Conservation (phyloP, 75 land plant genomes). For the Pseudotsuga menziesii region DNA sequence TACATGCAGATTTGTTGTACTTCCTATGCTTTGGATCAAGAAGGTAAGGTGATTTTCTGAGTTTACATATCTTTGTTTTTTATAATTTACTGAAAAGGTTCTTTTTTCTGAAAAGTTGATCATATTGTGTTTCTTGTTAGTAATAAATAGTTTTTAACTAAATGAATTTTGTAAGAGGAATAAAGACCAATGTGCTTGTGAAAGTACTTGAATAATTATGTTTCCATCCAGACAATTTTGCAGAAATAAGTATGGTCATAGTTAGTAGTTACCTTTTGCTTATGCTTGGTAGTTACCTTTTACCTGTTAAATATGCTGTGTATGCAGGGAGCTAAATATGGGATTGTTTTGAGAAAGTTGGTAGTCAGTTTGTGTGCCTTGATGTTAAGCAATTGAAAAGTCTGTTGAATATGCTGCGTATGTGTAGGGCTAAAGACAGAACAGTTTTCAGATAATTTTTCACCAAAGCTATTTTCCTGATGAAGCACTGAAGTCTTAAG, state of each 20-base stretch:
- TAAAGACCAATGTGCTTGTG: too few species aligned
- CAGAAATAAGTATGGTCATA: not conserved
- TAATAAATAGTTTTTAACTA: not conserved
- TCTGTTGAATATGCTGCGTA: not conserved
- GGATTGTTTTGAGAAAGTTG: too few species aligned
- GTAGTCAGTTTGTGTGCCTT: too few species aligned
- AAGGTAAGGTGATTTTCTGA: conserved; percentile 45
- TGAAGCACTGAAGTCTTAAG: too few species aligned
- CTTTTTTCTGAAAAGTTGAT: too few species aligned
- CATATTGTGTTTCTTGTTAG: not conserved
- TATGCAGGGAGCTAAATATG: too few species aligned
- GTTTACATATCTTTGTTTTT: not conserved
- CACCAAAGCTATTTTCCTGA: too few species aligned
- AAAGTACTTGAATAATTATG: not conserved
- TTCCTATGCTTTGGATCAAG: conserved; percentile 57
- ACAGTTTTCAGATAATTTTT: too few species aligned
- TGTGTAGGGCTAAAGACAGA: too few species aligned
- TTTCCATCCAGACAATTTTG: not conserved
- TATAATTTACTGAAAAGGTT: too few species aligned
- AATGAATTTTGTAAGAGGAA: not conserved
- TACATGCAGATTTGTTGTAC: conserved; percentile 69
- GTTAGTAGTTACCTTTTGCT: not conserved
- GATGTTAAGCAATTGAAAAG: not conserved
- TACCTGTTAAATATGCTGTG: too few species aligned
- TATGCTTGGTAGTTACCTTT: too few species aligned